Evolutionary conservation across 495 filamentous ascomycete genomes (phyloP).

Genomic region (Chaetomium tenue): DNA sequence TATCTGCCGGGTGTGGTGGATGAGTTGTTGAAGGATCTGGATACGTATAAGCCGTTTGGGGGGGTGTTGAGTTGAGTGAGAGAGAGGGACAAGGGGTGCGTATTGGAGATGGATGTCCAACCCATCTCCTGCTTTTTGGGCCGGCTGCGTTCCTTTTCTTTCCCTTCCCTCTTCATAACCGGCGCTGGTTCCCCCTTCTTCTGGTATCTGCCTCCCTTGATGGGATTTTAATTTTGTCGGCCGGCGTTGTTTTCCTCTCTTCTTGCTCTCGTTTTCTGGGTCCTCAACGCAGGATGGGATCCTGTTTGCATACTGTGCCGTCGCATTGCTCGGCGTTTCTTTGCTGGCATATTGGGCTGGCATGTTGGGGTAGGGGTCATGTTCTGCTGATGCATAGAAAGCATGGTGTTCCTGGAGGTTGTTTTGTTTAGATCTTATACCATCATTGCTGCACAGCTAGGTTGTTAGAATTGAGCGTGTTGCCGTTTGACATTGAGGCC

Average conservation of each 20-base stretch:
- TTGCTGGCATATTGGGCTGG: slow-evolving; percentile 16
- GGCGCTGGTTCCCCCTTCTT: background rate
- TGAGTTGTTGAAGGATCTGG: slow-evolving; percentile 84
- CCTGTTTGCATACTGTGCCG: slow-evolving; percentile 20
- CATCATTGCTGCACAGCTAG: slow-evolving; percentile 1
- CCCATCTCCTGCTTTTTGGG: background rate
- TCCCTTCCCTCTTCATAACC: background rate
- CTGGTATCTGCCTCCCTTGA: slow-evolving; percentile 25
- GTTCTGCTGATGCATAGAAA: slow-evolving; percentile 4
- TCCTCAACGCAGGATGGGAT: background rate
- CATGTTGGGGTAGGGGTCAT: background rate
- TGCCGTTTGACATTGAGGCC: too few relatives aligned
- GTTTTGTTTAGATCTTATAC: slow-evolving; percentile 2
- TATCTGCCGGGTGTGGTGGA: slow-evolving; percentile 83
- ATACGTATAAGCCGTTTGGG: slow-evolving; percentile 72
- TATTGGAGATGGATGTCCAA: background rate
- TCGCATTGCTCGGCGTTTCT: slow-evolving; percentile 14
- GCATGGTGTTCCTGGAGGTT: slow-evolving; percentile 13
- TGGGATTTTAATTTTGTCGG: slow-evolving; percentile 13
- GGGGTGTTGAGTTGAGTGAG: slow-evolving; percentile 42
- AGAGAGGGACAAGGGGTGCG: too few relatives aligned
- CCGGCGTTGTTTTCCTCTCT: slow-evolving; percentile 1
- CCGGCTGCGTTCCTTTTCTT: background rate
- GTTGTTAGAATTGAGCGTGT: slow-evolving; percentile 1
- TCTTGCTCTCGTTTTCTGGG: slow-evolving; percentile 7